phyloP scores from a whole-genome alignment of 345 rosid genomes.

The Reutealis trisperma region DNA sequence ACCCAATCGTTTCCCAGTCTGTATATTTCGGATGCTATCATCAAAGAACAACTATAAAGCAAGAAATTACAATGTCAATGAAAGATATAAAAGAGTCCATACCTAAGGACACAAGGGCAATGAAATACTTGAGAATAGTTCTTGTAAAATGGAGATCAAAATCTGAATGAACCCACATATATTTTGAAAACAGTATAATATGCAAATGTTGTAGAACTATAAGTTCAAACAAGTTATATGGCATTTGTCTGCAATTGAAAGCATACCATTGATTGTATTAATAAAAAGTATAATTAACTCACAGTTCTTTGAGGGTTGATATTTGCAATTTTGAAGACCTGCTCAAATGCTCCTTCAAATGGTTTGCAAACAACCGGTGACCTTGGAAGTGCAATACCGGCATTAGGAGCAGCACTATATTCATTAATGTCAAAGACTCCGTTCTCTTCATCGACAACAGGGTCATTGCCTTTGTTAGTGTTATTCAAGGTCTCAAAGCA shows the following conservation, averaged over 20 bases:
- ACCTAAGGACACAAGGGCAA: no score
- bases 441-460: slow-evolving; percentile 44
- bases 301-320: slow-evolving; percentile 69
- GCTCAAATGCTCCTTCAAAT: slow-evolving; percentile 54
- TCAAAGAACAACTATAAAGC: slow-evolving; percentile 29
- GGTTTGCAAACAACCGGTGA: slow-evolving; percentile 82
- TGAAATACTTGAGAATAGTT: no score
- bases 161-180: not conserved
- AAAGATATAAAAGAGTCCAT: not conserved
- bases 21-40: slow-evolving; percentile 27
- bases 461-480: slow-evolving; percentile 29
- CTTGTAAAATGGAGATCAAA: not conserved
- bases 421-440: slow-evolving; percentile 55
- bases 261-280: no score
- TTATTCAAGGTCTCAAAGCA: slow-evolving; percentile 90
- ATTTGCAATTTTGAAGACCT: slow-evolving; percentile 59
- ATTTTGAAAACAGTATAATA: not conserved
- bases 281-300: slow-evolving; percentile 20
- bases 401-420: slow-evolving; percentile 10
- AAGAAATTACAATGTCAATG: not conserved
- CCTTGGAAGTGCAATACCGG: slow-evolving; percentile 50
- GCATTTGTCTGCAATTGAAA: not conserved
- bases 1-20: slow-evolving; percentile 21
- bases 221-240: not conserved
- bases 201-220: not conserved